Evolutionary conservation across 2,329 filamentous ascomycete genomes (phyloP), one percentile per base, ranked within the genome.

Genomic region (Ilyonectria destructans): DNA sequence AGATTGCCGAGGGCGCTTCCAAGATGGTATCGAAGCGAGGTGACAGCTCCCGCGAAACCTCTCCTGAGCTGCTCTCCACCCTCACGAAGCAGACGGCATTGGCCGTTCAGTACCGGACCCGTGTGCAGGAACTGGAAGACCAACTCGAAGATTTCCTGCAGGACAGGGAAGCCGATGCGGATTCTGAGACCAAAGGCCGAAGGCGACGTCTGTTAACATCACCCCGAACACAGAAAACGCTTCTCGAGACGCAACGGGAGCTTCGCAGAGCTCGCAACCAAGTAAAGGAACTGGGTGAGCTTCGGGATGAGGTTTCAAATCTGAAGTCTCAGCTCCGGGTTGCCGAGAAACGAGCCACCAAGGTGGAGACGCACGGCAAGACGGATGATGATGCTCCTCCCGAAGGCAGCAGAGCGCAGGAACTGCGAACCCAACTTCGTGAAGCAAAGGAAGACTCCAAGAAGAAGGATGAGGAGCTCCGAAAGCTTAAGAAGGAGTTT

Each of bases 1-100:
- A 85, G 74, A 86, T 91, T 59, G 84, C 87, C 2, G 86, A 91
- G 62, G 83, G 93, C 67, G 87, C 90, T 60, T 84, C 86, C 6
- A 86, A 90, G 67, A 86, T 92, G 65, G 76, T 72, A 9, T 76
- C 77, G n/a, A 78, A 77, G 60, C 75, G 76, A 37, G 69, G 69
- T 37, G 66, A 78, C 19, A 65, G 82, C 0, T 77, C 81, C 1
- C 84, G 84, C 15, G 80, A 82, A 35, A 83, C 85, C n/a, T 82
- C 85, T 12, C 79, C 83, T 2, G 82, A 84, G 46, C 74, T 90
- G 52, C 79, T 87, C 29, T 84, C 85, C 60, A 88, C 90, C 59
- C 82, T 91, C 37, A 83, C 84, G 13, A 85, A 86, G 63, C 89
- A 91, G 76, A 90, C 88, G 2, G 84, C 86, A 2, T 80, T 90